Base-by-base conservation (phyloP, 1,284 basidiomycete genomes). In the Amylostereum chailletii region DNA sequence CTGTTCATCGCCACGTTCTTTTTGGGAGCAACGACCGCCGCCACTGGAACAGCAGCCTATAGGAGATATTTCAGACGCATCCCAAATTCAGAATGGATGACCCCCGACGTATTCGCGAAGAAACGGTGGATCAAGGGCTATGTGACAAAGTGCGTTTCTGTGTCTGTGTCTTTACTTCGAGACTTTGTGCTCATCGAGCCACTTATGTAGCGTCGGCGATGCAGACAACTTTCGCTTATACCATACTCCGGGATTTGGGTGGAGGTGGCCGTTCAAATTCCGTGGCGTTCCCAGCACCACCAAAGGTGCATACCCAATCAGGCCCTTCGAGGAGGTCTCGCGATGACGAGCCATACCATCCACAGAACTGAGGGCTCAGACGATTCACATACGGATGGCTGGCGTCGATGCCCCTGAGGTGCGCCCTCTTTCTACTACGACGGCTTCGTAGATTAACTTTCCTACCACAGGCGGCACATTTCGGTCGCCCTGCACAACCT, bases 371-470 rank as follows among this genome's bases (percentile, higher is more conserved):
- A 85, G 79, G 61, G 77, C 84, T 53, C 69, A 89, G 57, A 94
- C 91, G 0, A 72, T 95, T 19, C 83, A 86, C 58, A 82, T 96
- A 42, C 80, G 93, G 29, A 78, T 95, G 44, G 88, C 87, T 6
- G 93, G 89, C 0, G 80, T 92, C 7, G 93, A 96, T 62, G 93
- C 93, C 1, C 93, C 93, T 0, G 93, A 95, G 42, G 56, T 55
- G 40, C 42, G 41, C 27, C 36, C 33, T 49, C 29, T 37, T 39
- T 2, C 34, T 2, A 26, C 30, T 43, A 19, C 39, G 3, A 34
- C 4, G 30, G 27, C 51, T 7, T 11, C 38, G 1, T 27, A 42
- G 10, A 8, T 32, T 2, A 26, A 34, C 32, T 32, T 34, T 46
- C 4, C 26, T 30, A 38, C 11, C 32, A 26, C 40, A 90, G 86